Evolutionary conservation across 371 early-diverging fungal genomes (phyloP).

Genomic region (Sporodiniella umbellata): DNA sequence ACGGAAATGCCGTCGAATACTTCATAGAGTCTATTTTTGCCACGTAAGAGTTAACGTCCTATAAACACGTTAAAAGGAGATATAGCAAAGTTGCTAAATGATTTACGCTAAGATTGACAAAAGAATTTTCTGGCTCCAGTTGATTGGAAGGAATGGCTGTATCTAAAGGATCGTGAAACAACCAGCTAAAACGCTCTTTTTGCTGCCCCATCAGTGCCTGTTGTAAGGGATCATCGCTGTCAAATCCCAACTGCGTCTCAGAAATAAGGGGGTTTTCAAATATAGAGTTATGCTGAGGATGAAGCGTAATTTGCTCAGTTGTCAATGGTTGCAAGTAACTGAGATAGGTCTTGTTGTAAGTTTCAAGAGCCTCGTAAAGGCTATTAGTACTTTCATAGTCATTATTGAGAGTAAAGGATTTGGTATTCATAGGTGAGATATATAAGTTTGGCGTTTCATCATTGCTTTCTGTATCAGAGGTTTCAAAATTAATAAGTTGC

Average conservation of each 20-base stretch:
- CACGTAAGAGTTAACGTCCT: slow-evolving; percentile 47
- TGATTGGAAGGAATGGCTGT: slow-evolving; percentile 1
- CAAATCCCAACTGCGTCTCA: slow-evolving; percentile 1
- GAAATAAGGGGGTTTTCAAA: neutral
- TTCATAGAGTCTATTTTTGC: slow-evolving; percentile 36
- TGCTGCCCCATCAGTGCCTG: slow-evolving; percentile 1
- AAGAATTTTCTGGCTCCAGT: slow-evolving; percentile 16
- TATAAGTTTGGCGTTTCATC: neutral
- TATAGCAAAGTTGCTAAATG: neutral
- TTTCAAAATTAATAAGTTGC: slow-evolving; percentile 21
- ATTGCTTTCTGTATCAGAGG: slow-evolving; percentile 3
- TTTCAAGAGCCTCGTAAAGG: neutral
- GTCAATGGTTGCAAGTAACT: neutral
- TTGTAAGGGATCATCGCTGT: slow-evolving; percentile 9
- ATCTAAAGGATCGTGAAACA: slow-evolving; percentile 22
- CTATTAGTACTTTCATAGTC: neutral
- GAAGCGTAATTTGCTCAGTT: neutral
- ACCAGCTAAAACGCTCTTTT: slow-evolving; percentile 19
- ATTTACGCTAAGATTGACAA: slow-evolving; percentile 38
- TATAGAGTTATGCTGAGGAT: neutral
- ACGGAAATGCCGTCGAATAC: slow-evolving; percentile 9
- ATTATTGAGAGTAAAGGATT: neutral
- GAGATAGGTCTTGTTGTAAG: neutral
- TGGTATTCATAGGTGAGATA: neutral
- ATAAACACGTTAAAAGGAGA: neutral